Conservation (phyloP, 179 eudicot species). For the Silene noctiflora region DNA sequence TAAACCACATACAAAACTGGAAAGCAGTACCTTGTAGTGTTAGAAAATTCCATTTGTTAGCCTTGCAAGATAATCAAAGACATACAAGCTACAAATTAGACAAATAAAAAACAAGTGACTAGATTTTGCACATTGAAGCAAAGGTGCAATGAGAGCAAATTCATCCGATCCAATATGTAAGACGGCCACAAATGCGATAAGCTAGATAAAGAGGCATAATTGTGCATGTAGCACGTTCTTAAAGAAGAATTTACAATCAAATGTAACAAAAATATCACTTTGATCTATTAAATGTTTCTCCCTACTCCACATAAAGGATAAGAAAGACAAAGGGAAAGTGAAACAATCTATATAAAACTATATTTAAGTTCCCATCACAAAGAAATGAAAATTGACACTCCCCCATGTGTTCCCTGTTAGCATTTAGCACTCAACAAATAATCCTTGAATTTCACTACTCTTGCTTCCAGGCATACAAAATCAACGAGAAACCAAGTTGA, state of each 20-base stretch:
- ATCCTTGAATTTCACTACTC: slow-evolving; percentile 43
- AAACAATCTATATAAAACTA: slow-evolving; percentile 33
- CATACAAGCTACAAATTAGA: not conserved
- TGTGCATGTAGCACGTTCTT: slow-evolving; percentile 8
- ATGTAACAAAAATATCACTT: slow-evolving; percentile 28
- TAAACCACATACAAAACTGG: slow-evolving; percentile 3
- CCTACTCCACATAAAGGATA: slow-evolving; percentile 23
- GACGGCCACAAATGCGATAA: slow-evolving; percentile 14
- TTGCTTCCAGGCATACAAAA: slow-evolving; percentile 78
- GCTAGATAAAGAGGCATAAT: slow-evolving; percentile 5
- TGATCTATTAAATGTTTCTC: slow-evolving; percentile 29
- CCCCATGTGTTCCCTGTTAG: slow-evolving; percentile 39
- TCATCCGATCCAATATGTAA: slow-evolving; percentile 6
- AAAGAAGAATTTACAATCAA: slow-evolving; percentile 33
- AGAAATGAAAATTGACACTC: slow-evolving; percentile 39
- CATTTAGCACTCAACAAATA: slow-evolving; percentile 47
- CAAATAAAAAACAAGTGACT: slow-evolving; percentile 16
- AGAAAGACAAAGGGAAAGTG: slow-evolving; percentile 29
- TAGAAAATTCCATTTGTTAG: slow-evolving; percentile 10
- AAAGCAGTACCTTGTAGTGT: slow-evolving; percentile 3
- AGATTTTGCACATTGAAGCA: not conserved
- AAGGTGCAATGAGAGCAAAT: not conserved
- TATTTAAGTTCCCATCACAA: slow-evolving; percentile 40
- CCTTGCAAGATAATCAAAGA: not conserved
- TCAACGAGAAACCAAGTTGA: slow-evolving; percentile 53